A percentile compares a stretch with the other conserved stretches of the same genome.
Conservation (phyloP, 495 filamentous ascomycete genomes). For the Articulospora tetracladia region DNA sequence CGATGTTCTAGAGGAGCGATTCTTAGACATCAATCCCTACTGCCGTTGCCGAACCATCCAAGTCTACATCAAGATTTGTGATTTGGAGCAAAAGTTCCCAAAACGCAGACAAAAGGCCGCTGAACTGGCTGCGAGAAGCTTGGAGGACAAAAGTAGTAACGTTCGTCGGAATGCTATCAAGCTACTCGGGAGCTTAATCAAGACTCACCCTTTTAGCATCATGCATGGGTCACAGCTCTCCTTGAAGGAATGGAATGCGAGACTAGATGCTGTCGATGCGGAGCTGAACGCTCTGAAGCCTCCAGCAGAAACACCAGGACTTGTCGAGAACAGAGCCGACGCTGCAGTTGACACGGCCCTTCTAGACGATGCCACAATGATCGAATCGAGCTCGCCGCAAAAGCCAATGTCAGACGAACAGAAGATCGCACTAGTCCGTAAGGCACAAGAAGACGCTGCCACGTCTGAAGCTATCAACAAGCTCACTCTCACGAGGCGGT, state of each 20-base stretch:
- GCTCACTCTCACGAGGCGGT: constrained; percentile 81
- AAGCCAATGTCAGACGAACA: constrained; percentile 52
- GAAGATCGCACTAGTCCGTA: constrained; percentile 52
- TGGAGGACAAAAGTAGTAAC: constrained; percentile 98
- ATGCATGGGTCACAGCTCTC: constrained; percentile 87
- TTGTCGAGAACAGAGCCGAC: constrained; percentile 52
- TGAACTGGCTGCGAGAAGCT: constrained; percentile 77
- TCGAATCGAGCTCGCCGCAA: constrained; percentile 60
- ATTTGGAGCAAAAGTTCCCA: constrained; percentile 90
- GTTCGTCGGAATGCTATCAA: constrained; percentile 95
- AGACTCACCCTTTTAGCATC: constrained; percentile 88
- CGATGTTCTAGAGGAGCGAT: constrained; percentile 91
- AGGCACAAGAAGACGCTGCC: constrained; percentile 65
- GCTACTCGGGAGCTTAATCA: constrained; percentile 77
- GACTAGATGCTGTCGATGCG: constrained; percentile 73
- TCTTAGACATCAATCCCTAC: constrained; percentile 96
- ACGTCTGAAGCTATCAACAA: constrained; percentile 77
- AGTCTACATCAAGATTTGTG: constrained; percentile 86
- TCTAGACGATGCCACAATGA: constrained; percentile 83
- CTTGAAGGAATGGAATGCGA: constrained; percentile 75
- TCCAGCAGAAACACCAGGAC: constrained; percentile 70
- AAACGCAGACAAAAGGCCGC: constrained; percentile 85
- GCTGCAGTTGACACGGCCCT: constrained; percentile 68
- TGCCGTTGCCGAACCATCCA: constrained; percentile 90
- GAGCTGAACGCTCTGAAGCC: constrained; percentile 80